These are phyloP conservation scores for Fusarium sterilihyphosum DNA, from an alignment of 2,329 filamentous ascomycete species.

Conservation along the genomic window DNA sequence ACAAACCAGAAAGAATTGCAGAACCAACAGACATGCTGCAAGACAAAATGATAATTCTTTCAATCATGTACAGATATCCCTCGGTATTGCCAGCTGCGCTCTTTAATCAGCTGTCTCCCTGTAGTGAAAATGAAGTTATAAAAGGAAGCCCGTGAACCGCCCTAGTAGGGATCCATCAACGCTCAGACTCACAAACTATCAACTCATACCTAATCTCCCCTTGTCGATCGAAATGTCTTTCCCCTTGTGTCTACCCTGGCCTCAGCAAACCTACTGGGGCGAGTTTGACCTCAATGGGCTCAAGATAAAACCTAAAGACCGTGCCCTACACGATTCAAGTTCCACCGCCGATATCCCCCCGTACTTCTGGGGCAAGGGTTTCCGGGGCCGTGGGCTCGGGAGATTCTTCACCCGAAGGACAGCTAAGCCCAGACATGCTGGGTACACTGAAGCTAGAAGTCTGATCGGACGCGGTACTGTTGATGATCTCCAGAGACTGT, in stretches of 20 bases:
- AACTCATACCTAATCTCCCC: constrained; percentile 10
- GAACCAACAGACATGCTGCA: background rate
- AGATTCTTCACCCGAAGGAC: constrained; percentile 17
- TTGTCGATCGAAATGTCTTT: constrained; percentile 38
- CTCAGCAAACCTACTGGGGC: constrained; percentile 33
- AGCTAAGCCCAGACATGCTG: constrained; percentile 17
- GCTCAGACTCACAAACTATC: constrained; percentile 32
- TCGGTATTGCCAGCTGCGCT: background rate
- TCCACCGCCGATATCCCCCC: constrained; percentile 11
- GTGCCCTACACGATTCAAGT: constrained; percentile 6
- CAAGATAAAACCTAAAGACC: constrained; percentile 28
- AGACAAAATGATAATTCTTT: background rate
- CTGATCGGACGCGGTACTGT: constrained; percentile 30
- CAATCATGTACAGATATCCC: background rate
- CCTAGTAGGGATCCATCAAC: constrained; percentile 12
- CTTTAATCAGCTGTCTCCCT: background rate
- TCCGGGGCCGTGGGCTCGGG: constrained; percentile 23
- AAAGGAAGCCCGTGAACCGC: constrained; percentile 7
- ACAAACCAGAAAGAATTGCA: background rate
- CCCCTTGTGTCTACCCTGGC: constrained; percentile 33
- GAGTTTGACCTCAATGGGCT: constrained; percentile 38
- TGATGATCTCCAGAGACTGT: constrained; percentile 23
- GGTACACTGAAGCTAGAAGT: constrained; percentile 35
- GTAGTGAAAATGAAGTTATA: constrained; percentile 3
- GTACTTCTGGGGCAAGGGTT: constrained; percentile 38